phyloP scores from a whole-genome alignment of 768 basidiomycete genomes.

The Boletus patriciae region DNA sequence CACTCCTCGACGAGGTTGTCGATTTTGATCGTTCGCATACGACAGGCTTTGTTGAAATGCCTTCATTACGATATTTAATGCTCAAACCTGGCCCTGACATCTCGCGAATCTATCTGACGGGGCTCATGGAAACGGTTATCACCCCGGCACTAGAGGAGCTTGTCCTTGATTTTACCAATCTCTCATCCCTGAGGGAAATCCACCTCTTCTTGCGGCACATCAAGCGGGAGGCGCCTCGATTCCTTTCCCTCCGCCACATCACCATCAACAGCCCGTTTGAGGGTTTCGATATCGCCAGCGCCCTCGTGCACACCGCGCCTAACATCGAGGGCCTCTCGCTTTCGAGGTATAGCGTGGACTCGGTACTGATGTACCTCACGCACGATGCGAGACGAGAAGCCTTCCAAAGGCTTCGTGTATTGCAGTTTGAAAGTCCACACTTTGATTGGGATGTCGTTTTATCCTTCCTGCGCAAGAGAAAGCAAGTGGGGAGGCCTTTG shows the following conservation, averaged over 20 bases:
- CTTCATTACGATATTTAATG: conserved; percentile 18
- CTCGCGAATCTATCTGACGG: conserved; percentile 29
- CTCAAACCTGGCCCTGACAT: conserved; percentile 30
- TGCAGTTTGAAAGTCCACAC: conserved; percentile 27
- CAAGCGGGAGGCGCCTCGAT: conserved; percentile 28
- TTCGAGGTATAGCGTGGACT: conserved; percentile 25
- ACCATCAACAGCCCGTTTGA: conserved; percentile 28
- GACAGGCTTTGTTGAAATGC: conserved; percentile 15
- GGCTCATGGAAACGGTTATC: conserved; percentile 23
- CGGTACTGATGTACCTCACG: conserved; percentile 25
- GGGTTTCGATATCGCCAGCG: conserved; percentile 20
- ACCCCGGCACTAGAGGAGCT: conserved; percentile 29
- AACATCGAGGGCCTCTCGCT: conserved; percentile 26
- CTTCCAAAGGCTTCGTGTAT: conserved; percentile 20
- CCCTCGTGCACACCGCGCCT: conserved; percentile 27
- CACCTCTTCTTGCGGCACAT: conserved; percentile 30
- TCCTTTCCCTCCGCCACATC: conserved; percentile 24
- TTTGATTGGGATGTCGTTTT: conserved; percentile 32
- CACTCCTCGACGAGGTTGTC: conserved; percentile 28
- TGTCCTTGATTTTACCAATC: conserved; percentile 24
- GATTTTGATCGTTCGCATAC: conserved; percentile 23
- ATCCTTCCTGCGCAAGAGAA: conserved; percentile 27
- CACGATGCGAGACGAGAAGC: conserved; percentile 30
- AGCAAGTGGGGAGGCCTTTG: conserved; percentile 20
- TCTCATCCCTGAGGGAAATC: conserved; percentile 29